These are phyloP conservation scores for Thuidium tamariscinum DNA, from an alignment of 225 moss, liverwort and hornwort genomes.

Conservation along the genomic window DNA sequence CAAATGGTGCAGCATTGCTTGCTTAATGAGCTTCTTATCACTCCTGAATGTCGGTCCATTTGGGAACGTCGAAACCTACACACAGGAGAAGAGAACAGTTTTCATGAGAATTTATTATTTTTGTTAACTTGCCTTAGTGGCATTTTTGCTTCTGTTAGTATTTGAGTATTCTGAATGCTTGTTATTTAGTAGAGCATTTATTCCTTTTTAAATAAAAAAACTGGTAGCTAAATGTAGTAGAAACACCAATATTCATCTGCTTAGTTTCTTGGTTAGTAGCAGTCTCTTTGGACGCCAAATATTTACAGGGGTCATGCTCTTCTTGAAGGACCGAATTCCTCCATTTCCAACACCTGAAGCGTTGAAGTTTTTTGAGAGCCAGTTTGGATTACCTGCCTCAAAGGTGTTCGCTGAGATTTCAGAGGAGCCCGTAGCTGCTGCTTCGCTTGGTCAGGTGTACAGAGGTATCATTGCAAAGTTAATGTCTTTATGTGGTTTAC, in stretches of 20 bases:
- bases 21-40: neutral
- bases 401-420: conserved; percentile 64
- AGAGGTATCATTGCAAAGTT: conserved; percentile 37
- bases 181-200: neutral
- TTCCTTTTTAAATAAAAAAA: neutral
- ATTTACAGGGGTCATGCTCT: neutral
- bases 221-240: neutral
- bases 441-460: conserved; percentile 89
- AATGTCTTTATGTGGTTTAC: neutral
- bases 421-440: conserved; percentile 72
- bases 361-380: conserved; percentile 48
- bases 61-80: neutral
- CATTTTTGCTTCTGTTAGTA: neutral
- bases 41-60: neutral
- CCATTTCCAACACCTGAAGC: conserved; percentile 71
- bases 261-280: neutral
- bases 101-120: neutral
- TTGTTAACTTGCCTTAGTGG: neutral
- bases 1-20: neutral
- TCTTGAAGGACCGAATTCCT: conserved; percentile 66
- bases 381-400: conserved; percentile 64
- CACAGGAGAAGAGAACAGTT: neutral
- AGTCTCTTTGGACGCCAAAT: neutral
- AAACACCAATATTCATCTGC: neutral
- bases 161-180: neutral